Percentiles rank a stretch among this genome's conserved stretches.
phyloP scores from a whole-genome alignment of 148 eudicot genomes.

The Vaccinium vitisidaea region DNA sequence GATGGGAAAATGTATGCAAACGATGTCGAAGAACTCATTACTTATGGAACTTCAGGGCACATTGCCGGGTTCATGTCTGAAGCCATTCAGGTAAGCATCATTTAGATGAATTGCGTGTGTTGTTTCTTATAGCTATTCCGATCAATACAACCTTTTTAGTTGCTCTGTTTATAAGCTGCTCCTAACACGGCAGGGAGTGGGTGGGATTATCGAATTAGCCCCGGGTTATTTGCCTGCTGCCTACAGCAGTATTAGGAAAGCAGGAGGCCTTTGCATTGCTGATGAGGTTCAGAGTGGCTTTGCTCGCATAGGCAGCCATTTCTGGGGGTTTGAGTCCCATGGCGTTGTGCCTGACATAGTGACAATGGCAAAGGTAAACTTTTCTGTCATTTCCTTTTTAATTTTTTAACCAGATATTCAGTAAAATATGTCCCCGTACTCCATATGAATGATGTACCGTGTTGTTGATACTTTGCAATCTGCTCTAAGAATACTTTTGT shows the following conservation, averaged over 20 bases:
- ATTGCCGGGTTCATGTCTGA: constrained; percentile 84
- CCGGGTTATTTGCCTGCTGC: constrained; percentile 85
- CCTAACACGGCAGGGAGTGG: constrained; percentile 71
- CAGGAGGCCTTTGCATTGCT: constrained; percentile 92
- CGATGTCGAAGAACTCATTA: constrained; percentile 81
- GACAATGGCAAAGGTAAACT: constrained; percentile 90
- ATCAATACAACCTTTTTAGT: background rate
- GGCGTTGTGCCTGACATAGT: constrained; percentile 97
- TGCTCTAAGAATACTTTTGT: background rate
- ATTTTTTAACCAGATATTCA: background rate
- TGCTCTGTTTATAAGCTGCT: background rate
- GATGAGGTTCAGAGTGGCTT: constrained; percentile 97
- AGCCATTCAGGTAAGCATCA: constrained; percentile 67
- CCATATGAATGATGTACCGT: background rate
- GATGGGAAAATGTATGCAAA: constrained; percentile 83
- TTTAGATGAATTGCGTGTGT: background rate
- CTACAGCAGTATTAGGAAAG: constrained; percentile 65
- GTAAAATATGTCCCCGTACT: background rate
- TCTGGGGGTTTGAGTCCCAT: constrained; percentile 94
- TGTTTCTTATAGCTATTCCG: background rate
- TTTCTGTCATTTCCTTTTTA: background rate
- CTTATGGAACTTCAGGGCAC: constrained; percentile 81
- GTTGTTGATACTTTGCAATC: background rate
- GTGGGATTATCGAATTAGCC: constrained; percentile 91
- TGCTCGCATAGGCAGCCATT: constrained; percentile 95